Base-by-base conservation (phyloP, 305 asterid genomes). In the Solanum chacoense region DNA sequence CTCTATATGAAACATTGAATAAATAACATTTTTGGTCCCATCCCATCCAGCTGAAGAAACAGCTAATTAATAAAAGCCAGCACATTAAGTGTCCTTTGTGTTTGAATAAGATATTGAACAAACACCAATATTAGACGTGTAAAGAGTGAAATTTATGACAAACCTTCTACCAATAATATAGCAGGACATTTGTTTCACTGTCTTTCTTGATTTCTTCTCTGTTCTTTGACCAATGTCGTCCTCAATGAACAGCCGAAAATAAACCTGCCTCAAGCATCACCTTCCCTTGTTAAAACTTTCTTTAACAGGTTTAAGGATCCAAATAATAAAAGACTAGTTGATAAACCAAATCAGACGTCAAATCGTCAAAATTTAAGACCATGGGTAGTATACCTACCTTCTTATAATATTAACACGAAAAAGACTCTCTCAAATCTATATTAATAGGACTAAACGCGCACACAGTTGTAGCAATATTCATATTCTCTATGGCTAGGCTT, bases 401-500 rank as follows among this genome's bases (percentile, higher is more conserved):
- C 9, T 50, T 9, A 50, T 28, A 50, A 18, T 29, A 50, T 50
- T 18, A 83, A 83, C 72, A 83, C 40, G 72, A 50, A 83, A 28
- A 50, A 29, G 31, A 83, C 18, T 45, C 20, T 24, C 8, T 1
- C 83, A 75, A 35, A 10, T 35, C 50, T 75, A 75, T 77, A 77
- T n/a, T 77, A 77, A n/a, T 77, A 77, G 84, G 34, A 77, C 14
- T 77, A 10, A 76, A 76, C 18, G 5, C 18, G 10, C 26, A 29
- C 59, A 77, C 63, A n/a, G 13, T 37, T 77, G 31, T 16, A 55
- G 16, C 79, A 45, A 79, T 24, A 36, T 20, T 50, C 88, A 50
- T 24, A 65, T 34, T 31, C 6, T 29, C 20, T 18, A 91, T 91
- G 95, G 91, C 93, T 38, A 80, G 86, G 67, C 55, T 11, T 77